Conservation (phyloP, 1,284 basidiomycete species). For the Naganishia liquefaciens region DNA sequence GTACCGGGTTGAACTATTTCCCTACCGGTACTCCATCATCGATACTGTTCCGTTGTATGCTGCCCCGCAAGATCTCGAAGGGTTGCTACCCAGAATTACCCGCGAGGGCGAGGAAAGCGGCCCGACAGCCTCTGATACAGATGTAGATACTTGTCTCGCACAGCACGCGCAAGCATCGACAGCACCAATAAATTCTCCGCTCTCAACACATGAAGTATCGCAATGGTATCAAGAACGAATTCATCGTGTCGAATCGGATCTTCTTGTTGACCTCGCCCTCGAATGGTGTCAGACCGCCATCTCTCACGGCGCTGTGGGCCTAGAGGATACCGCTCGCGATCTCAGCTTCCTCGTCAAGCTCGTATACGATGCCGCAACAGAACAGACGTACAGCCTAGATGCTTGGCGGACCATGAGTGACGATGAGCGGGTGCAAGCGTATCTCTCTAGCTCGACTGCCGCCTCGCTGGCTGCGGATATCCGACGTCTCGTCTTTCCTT, state of each 20-base stretch:
- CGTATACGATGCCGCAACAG: conserved; percentile 68
- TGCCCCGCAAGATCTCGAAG: conserved; percentile 63
- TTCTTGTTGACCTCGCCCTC: conserved; percentile 76
- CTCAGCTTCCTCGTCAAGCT: conserved; percentile 78
- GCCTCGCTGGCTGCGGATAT: conserved; percentile 70
- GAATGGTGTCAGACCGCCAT: conserved; percentile 80
- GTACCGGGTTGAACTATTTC: conserved; percentile 65
- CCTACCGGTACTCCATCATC: conserved; percentile 68
- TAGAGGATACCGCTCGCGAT: conserved; percentile 86
- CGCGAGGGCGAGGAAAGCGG: conserved; percentile 57
- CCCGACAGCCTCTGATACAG: conserved; percentile 4
- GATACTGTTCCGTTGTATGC: conserved; percentile 72
- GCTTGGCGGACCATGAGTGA: conserved; percentile 71
- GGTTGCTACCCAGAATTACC: conserved; percentile 65
- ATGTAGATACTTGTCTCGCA: not conserved
- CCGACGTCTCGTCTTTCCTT: conserved; percentile 76
- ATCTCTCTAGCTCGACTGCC: conserved; percentile 69
- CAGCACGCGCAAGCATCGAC: not conserved
- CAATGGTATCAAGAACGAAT: conserved; percentile 74
- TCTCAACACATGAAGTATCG: conserved; percentile 57
- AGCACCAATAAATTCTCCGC: not conserved
- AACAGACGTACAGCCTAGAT: conserved; percentile 66
- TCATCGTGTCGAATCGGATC: conserved; percentile 63
- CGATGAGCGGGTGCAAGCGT: conserved; percentile 67
- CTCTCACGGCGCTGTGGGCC: conserved; percentile 70